A percentile compares a stretch with the other conserved stretches of the same genome.
Evolutionary conservation across 805 yeast genomes (phyloP).

Genomic region (Deakozyma indianensis): DNA sequence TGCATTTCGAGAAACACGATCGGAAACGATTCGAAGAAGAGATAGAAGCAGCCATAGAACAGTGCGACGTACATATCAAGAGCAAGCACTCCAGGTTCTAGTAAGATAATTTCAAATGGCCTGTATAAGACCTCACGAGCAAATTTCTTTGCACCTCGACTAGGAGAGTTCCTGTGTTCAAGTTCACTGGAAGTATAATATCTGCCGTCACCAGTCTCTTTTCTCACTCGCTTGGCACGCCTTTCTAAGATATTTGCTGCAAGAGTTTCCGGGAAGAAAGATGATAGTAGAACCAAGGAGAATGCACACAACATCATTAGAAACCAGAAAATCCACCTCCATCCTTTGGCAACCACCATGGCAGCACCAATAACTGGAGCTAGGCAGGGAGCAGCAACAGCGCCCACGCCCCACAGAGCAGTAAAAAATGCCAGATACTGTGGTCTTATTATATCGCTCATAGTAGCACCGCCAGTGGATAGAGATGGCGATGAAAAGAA

Average conservation of each 20-base stretch:
- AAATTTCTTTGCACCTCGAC: conserved; percentile 4
- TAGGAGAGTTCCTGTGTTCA: conserved; percentile 12
- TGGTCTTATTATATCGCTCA: conserved; percentile 33
- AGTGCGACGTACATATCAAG: conserved; percentile 38
- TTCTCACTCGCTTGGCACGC: conserved; percentile 33
- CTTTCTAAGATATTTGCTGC: conserved; percentile 28
- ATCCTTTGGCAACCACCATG: conserved; percentile 29
- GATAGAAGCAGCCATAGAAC: conserved; percentile 36
- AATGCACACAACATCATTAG: conserved; percentile 26
- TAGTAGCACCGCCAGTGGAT: conserved; percentile 44
- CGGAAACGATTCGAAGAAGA: conserved; percentile 52
- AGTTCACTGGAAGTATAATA: conserved; percentile 28
- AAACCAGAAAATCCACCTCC: conserved; percentile 46
- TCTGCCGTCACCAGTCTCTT: conserved; percentile 32
- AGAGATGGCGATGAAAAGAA: conserved; percentile 41
- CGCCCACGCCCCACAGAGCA: conserved; percentile 39
- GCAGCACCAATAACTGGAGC: conserved; percentile 45
- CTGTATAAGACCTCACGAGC: conserved; percentile 12
- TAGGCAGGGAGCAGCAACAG: conserved; percentile 42
- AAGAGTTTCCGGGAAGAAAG: conserved; percentile 33
- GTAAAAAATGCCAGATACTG: conserved; percentile 33
- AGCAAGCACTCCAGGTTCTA: conserved; percentile 44
- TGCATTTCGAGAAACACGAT: conserved; percentile 33
- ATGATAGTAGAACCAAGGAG: conserved; percentile 27
- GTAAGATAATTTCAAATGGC: conserved; percentile 33